These are phyloP conservation scores for Galerina sulciceps DNA, from an alignment of 768 basidiomycete species.

Conservation along the genomic window DNA sequence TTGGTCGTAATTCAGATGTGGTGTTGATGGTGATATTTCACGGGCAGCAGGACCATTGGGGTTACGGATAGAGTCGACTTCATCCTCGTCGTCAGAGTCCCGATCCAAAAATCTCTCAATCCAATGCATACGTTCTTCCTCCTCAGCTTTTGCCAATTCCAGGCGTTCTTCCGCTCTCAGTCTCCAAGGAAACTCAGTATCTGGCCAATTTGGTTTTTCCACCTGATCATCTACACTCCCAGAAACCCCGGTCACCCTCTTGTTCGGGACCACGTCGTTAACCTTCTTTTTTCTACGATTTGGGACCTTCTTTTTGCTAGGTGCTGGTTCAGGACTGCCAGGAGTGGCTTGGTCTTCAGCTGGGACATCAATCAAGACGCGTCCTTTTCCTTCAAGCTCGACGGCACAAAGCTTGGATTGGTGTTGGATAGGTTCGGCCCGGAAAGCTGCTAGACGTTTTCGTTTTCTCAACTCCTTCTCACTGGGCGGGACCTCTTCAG, in stretches of 20 bases:
- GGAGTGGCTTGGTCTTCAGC: conserved; percentile 39
- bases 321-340: conserved; percentile 31
- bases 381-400: conserved; percentile 69
- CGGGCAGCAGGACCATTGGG: neutral
- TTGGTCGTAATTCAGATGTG: conserved; percentile 26
- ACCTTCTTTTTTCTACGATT: conserved; percentile 56
- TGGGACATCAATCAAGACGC: conserved; percentile 67
- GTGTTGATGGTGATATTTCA: conserved; percentile 17
- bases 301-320: conserved; percentile 43
- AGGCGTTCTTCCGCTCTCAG: conserved; percentile 59
- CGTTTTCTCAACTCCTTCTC: conserved; percentile 73
- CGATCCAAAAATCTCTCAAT: conserved; percentile 77
- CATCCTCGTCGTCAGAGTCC: conserved; percentile 67
- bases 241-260: conserved; percentile 28
- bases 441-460: conserved; percentile 72
- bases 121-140: conserved; percentile 63
- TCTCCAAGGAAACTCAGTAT: conserved; percentile 79
- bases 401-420: conserved; percentile 59
- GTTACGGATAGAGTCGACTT: conserved; percentile 25
- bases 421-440: conserved; percentile 37
- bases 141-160: conserved; percentile 54
- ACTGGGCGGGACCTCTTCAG: conserved; percentile 41
- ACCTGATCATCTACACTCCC: conserved; percentile 32
- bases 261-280: conserved; percentile 37
- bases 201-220: conserved; percentile 77